These are phyloP conservation scores for Aureobasidium sp. DNA, from an alignment of 2,329 filamentous ascomycete species.

Conservation along the genomic window DNA sequence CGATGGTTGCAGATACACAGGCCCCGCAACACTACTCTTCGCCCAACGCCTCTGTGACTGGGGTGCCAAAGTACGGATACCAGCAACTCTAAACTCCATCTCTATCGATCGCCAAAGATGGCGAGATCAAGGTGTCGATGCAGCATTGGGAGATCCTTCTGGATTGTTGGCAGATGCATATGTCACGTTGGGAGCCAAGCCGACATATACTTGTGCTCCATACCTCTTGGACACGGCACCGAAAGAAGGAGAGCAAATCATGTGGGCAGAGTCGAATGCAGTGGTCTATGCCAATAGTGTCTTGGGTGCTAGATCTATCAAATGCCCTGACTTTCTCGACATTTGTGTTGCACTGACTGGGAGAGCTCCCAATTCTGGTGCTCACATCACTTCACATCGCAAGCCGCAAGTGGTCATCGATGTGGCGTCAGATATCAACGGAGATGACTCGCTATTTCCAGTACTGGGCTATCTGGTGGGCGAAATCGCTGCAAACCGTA, in stretches of 20 bases:
- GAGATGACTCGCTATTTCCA: constrained; percentile 33
- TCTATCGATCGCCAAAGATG: constrained; percentile 36
- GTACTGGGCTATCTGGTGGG: constrained; percentile 35
- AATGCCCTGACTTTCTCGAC: constrained; percentile 41
- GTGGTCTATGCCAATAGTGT: constrained; percentile 42
- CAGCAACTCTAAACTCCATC: constrained; percentile 38
- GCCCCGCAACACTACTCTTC: constrained; percentile 31
- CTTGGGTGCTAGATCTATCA: constrained; percentile 37
- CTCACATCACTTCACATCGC: constrained; percentile 24
- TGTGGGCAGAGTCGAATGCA: constrained; percentile 40
- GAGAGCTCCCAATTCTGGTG: constrained; percentile 25
- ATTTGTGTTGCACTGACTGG: constrained; percentile 38
- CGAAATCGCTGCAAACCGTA: constrained; percentile 22
- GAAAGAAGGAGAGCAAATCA: constrained; percentile 32
- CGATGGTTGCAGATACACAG: constrained; percentile 37
- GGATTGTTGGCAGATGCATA: constrained; percentile 32
- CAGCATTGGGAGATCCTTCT: constrained; percentile 25
- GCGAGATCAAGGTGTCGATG: constrained; percentile 31
- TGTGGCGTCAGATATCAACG: not conserved
- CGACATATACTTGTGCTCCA: constrained; percentile 39
- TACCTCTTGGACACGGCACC: constrained; percentile 34
- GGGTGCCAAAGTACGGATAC: constrained; percentile 31
- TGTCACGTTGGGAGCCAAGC: constrained; percentile 33
- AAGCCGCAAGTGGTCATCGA: constrained; percentile 13
- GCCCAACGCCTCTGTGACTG: constrained; percentile 29